A percentile compares a stretch with the other conserved stretches of the same genome.
Conservation (phyloP, 1,139 yeast genomes). For the Zygoascus meyerae region DNA sequence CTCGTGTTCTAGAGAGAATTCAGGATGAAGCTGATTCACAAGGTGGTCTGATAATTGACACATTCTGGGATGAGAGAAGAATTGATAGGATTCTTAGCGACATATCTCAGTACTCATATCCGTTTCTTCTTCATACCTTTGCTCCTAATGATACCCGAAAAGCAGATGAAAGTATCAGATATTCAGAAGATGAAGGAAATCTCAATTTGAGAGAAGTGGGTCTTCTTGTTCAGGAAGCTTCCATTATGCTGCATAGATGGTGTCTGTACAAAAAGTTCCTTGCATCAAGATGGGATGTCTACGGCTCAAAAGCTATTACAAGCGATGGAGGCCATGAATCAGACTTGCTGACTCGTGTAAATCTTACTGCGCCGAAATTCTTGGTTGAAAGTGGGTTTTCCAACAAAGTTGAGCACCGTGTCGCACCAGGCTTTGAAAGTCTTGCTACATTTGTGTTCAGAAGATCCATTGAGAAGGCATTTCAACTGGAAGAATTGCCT, state of each 20-base stretch:
- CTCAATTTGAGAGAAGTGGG: conserved; percentile 51
- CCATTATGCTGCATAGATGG: conserved; percentile 83
- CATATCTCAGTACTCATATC: conserved; percentile 51
- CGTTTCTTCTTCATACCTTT: conserved; percentile 34
- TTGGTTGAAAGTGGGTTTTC: conserved; percentile 56
- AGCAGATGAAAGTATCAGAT: conserved; percentile 10
- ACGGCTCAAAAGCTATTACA: conserved; percentile 14
- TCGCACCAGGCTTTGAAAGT: conserved; percentile 58
- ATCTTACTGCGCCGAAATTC: conserved; percentile 34
- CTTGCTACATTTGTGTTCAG: conserved; percentile 64
- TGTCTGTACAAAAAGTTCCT: conserved; percentile 72
- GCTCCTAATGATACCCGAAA: conserved; percentile 14
- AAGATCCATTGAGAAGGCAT: conserved; percentile 76
- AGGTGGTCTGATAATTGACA: conserved; percentile 80
- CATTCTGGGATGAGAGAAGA: conserved; percentile 70
- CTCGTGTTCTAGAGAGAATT: conserved; percentile 60
- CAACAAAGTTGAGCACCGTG: conserved; percentile 48
- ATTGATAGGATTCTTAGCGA: conserved; percentile 53
- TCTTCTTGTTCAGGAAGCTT: conserved; percentile 57
- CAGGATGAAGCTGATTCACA: conserved; percentile 90
- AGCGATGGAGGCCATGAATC: conserved; percentile 4
- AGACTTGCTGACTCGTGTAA: conserved; percentile 12
- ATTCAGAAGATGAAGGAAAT: conserved; percentile 28
- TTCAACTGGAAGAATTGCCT: conserved; percentile 73
- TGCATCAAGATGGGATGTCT: conserved; percentile 57